Evolutionary conservation across 306 rosid species (phyloP), one percentile per base, ranked within the genome.

Genomic region (Cicer arietinum): DNA sequence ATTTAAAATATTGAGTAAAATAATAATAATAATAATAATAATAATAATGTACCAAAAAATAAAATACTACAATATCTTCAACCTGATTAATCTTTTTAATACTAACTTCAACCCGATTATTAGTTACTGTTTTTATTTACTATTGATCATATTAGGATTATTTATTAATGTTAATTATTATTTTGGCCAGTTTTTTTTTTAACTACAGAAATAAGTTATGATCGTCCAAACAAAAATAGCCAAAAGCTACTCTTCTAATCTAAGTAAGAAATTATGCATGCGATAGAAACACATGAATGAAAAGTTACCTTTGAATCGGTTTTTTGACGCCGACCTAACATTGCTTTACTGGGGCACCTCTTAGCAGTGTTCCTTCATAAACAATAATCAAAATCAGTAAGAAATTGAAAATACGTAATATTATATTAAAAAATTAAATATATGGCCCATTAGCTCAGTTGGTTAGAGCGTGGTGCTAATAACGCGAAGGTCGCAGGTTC

Each of bases 251-350:
- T 20, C 10, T 30, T 41, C 6, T 11, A 7, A 60, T 0, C 56
- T 7, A 9, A 35, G 4, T 11, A 4, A 77, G 45, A 50, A 59
- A 39, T 5, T 2, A 41, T 35, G 72, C 6, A 67, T 40, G 17
- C 61, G 57, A 57, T 4, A 39, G 9, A 13, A 60, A 42, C 6
- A 59, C 45, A 42, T 78, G 35, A 54, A 35, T 35, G 44, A 39
- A 64, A 58, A 42, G 7, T 13, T 68, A 90, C 96, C 92, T 88
- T 79, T 16, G 82, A 87, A 16, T 88, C 87, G 4, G 53, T 79
- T 83, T 77, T 81, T 59, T 84, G 76, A 71, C 94, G 96, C 54
- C 82, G 79, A 40, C 98, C 97, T 53, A 94, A 83, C 90, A 94
- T 84, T 65, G 85, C 88, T 45, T 79, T 75, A 79, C 47, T 70